Evolutionary conservation across 2,329 filamentous ascomycete genomes (phyloP).

Genomic region (Trichoderma afroharzianum): DNA sequence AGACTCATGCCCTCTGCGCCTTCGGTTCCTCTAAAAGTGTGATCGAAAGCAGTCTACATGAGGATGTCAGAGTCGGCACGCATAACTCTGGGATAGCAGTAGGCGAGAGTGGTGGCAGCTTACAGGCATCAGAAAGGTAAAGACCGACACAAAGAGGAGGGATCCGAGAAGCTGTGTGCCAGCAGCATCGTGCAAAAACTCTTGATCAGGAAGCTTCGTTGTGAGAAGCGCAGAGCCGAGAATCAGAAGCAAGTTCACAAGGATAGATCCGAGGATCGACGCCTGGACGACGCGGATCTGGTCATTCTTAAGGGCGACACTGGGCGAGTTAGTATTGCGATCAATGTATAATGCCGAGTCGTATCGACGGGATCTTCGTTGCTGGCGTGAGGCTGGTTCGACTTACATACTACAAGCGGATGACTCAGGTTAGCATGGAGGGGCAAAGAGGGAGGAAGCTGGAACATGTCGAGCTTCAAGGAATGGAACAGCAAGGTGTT

Average conservation of each 20-base stretch:
- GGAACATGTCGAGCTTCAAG: background rate
- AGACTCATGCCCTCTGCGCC: conserved; percentile 61
- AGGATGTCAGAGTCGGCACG: background rate
- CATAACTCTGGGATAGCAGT: too few relatives aligned
- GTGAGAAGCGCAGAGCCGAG: conserved; percentile 71
- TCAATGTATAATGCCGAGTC: background rate
- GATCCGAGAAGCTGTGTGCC: conserved; percentile 36
- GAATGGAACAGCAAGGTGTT: background rate
- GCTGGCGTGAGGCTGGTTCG: background rate
- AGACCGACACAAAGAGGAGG: conserved; percentile 37
- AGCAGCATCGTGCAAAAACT: conserved; percentile 46
- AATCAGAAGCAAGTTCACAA: conserved; percentile 73
- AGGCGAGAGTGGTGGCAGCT: conserved; percentile 2
- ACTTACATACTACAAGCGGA: conserved; percentile 7
- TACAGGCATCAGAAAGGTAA: conserved; percentile 38
- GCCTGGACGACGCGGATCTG: conserved; percentile 75
- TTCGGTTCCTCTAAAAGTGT: conserved; percentile 51
- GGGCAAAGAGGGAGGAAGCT: background rate
- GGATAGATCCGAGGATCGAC: conserved; percentile 69
- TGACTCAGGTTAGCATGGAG: background rate
- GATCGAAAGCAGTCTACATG: conserved; percentile 39
- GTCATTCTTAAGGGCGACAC: conserved; percentile 50
- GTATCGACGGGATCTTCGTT: background rate
- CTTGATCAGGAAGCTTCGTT: conserved; percentile 64
- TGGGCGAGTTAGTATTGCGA: conserved; percentile 26